A percentile compares a stretch with the other conserved stretches of the same genome.
Evolutionary conservation across 2,329 filamentous ascomycete genomes (phyloP).

Genomic region (Trichothecium roseum): DNA sequence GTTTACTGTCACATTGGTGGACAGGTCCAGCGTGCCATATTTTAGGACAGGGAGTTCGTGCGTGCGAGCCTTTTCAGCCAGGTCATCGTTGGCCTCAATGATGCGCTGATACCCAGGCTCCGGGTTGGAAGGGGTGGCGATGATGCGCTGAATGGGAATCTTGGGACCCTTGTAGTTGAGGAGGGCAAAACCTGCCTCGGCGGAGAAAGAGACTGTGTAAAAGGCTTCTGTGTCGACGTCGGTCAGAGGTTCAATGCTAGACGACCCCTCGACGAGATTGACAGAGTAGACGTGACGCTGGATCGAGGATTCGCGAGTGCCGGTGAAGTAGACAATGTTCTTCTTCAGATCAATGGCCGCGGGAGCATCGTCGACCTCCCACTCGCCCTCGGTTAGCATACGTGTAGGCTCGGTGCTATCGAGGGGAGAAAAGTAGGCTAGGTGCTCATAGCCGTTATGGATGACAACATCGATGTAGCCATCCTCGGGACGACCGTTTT

Average conservation of each 20-base stretch:
- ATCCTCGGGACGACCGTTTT: constrained; percentile 65
- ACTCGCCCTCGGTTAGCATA: constrained; percentile 77
- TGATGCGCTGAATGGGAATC: constrained; percentile 83
- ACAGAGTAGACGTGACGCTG: constrained; percentile 90
- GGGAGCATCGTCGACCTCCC: constrained; percentile 84
- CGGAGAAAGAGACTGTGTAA: constrained; percentile 77
- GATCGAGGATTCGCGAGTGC: constrained; percentile 77
- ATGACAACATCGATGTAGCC: constrained; percentile 92
- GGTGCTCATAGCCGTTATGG: constrained; percentile 75
- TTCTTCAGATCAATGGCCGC: constrained; percentile 74
- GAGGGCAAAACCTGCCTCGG: constrained; percentile 71
- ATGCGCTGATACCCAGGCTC: constrained; percentile 50
- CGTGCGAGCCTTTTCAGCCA: constrained; percentile 59
- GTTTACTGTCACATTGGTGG: constrained; percentile 60
- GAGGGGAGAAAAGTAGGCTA: constrained; percentile 86
- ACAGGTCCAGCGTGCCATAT: constrained; percentile 74
- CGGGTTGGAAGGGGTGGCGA: constrained; percentile 66
- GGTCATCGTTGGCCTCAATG: constrained; percentile 66
- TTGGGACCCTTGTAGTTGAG: constrained; percentile 74
- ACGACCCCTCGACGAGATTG: constrained; percentile 57
- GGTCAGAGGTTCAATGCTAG: constrained; percentile 63
- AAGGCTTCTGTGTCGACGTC: constrained; percentile 65
- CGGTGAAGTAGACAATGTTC: constrained; percentile 84
- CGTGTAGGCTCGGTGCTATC: constrained; percentile 65
- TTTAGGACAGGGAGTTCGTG: constrained; percentile 75